A percentile compares a stretch with the other conserved stretches of the same genome.
phyloP scores from a whole-genome alignment of 805 yeast genomes.

The Torulaspora microellipsoides region DNA sequence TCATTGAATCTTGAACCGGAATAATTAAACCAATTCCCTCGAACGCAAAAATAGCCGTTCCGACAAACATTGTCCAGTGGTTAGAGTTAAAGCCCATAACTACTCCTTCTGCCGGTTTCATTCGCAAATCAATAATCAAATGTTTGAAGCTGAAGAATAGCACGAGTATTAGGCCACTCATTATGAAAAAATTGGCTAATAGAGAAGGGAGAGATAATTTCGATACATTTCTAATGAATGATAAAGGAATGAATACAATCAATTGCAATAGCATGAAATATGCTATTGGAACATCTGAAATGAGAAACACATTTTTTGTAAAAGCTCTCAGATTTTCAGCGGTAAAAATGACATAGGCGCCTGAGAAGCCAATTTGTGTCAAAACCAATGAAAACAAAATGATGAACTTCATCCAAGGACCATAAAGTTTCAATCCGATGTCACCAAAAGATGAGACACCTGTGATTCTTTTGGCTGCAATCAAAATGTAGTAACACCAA shows the following conservation, averaged over 20 bases:
- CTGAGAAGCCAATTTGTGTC: constrained; percentile 76
- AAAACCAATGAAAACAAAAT: constrained; percentile 61
- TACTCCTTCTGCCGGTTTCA: constrained; percentile 51
- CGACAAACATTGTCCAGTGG: constrained; percentile 68
- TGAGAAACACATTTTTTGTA: constrained; percentile 42
- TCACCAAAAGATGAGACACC: constrained; percentile 76
- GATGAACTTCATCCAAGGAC: constrained; percentile 57
- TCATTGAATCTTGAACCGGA: constrained; percentile 81
- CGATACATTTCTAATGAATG: constrained; percentile 72
- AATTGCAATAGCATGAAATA: constrained; percentile 52
- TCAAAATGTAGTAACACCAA: constrained; percentile 71
- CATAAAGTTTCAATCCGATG: constrained; percentile 61
- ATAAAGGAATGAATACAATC: constrained; percentile 57
- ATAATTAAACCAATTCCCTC: constrained; percentile 81
- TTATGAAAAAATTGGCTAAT: constrained; percentile 64
- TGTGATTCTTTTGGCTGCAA: constrained; percentile 53
- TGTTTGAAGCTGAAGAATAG: constrained; percentile 46
- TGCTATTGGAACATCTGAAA: constrained; percentile 35
- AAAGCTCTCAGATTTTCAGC: constrained; percentile 69
- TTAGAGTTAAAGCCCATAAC: constrained; percentile 47
- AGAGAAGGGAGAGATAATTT: constrained; percentile 68
- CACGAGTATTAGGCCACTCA: constrained; percentile 62
- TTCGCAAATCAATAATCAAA: constrained; percentile 23
- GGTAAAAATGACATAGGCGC: constrained; percentile 76
- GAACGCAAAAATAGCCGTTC: constrained; percentile 83